Base-by-base conservation (phyloP, 176 grass and related monocot species). In the Luzula sylvatica region DNA sequence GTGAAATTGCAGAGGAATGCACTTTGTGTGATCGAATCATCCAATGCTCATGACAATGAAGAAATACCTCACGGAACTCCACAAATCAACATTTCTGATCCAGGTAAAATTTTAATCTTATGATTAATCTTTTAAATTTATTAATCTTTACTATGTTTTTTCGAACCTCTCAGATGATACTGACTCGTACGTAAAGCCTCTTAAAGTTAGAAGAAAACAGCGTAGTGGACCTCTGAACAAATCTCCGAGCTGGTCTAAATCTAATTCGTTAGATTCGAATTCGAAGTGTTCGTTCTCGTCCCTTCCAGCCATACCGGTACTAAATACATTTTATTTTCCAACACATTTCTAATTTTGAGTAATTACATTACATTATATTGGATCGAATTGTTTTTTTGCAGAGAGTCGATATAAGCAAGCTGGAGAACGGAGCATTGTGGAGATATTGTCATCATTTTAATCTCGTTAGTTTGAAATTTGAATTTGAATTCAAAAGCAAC, bases 371-470 rank as follows among this genome's bases (percentile, higher is more conserved):
- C 58, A 51, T 44, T 47, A 23, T 5, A 7, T 35, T 59, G 7
- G 65, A 47, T 60, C 25, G 56, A 62, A 7, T 41, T 12, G 13
- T 15, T 25, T n/a, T 38, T 50, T 4, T 60, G 29, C 79, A 88
- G 85, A 88, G 79, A 72, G 85, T 88, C 57, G 85, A 88, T 50
- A 74, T 88, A 51, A 83, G 67, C 75, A 88, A 88, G 53, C 75
- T 88, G 46, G 85, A 82, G 47, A 60, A 72, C 39, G 76, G 61
- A 69, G 85, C 85, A 56, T 65, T 88, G n/a, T 83, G 71, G 85
- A 88, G 85, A 83, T 88, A 88, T 56, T 88, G 74, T 75, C 71
- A 54, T 29, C 85, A 88, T 47, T 88, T 83, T 67, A 79, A 83
- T 67, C 79, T 83, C 0, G 79, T 88, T 49, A 72, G 85, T 75